Percentiles rank a stretch among this genome's conserved stretches.
phyloP scores from a whole-genome alignment of 306 rosid genomes.

The Carpinus viminea region DNA sequence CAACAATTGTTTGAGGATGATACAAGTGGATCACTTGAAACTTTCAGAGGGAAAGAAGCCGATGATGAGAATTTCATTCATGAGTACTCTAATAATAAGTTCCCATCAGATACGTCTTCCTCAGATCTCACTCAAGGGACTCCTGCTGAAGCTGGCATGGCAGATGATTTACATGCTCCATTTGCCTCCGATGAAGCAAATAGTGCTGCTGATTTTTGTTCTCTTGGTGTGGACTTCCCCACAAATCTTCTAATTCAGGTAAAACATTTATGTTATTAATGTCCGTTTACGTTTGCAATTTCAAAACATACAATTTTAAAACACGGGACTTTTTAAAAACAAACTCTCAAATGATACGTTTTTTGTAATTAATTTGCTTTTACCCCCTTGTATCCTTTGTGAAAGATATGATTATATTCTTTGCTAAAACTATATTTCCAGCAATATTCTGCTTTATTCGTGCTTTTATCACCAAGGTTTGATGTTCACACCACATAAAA shows the following conservation, averaged over 20 bases:
- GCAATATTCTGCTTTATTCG: conserved; percentile 38
- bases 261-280: background rate
- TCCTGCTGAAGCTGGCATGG: conserved; percentile 52
- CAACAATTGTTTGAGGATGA: conserved; percentile 41
- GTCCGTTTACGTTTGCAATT: no score
- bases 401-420: conserved; percentile 50
- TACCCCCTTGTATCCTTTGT: conserved; percentile 26
- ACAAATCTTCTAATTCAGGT: conserved; percentile 68
- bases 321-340: background rate
- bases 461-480: conserved; percentile 39
- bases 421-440: conserved; percentile 52
- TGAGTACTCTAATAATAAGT: conserved; percentile 34
- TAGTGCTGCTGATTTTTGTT: conserved; percentile 53
- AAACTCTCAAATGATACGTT: no score
- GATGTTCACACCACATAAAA: conserved; percentile 32
- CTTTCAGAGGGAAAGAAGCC: conserved; percentile 48
- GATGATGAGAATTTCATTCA: conserved; percentile 46
- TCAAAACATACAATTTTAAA: no score
- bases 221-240: conserved; percentile 49
- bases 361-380: conserved; percentile 27
- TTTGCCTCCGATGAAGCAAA: conserved; percentile 87
- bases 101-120: conserved; percentile 74
- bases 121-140: conserved; percentile 96
- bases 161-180: conserved; percentile 68
- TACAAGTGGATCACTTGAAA: conserved; percentile 38